Evolutionary conservation across 495 filamentous ascomycete genomes (phyloP).

Genomic region (Achaetomiella virescens): DNA sequence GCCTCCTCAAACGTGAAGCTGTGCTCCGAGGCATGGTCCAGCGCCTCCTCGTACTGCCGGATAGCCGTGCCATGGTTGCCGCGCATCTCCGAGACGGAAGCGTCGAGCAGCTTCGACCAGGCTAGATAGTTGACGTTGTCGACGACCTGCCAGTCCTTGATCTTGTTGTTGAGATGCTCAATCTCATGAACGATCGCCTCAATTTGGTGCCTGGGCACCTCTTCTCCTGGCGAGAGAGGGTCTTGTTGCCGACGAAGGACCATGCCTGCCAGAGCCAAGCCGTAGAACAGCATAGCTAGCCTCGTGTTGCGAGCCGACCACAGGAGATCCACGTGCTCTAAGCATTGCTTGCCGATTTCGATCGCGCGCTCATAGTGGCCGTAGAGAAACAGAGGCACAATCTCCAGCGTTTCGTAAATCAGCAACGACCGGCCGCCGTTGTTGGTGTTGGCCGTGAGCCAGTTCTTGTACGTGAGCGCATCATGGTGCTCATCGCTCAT

Average conservation of each 20-base stretch:
- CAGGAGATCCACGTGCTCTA: conserved; percentile 52
- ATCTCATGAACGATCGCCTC: conserved; percentile 51
- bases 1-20: conserved; percentile 76
- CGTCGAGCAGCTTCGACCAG: conserved; percentile 70
- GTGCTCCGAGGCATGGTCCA: conserved; percentile 75
- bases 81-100: conserved; percentile 61
- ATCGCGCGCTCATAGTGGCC: conserved; percentile 67
- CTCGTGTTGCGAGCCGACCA: conserved; percentile 70
- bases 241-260: conserved; percentile 54
- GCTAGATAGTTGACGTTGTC: conserved; percentile 74
- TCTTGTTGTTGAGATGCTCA: conserved; percentile 49
- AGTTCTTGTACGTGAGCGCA: conserved; percentile 56
- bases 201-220: conserved; percentile 47
- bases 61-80: conserved; percentile 57
- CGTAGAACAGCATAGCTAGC: conserved; percentile 59
- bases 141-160: conserved; percentile 60
- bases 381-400: conserved; percentile 68
- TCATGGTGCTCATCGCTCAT: conserved; percentile 69
- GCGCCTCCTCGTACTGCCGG: conserved; percentile 62
- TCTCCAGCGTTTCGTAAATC: conserved; percentile 66
- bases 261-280: conserved; percentile 59
- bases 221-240: conserved; percentile 41
- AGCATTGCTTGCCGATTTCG: conserved; percentile 56
- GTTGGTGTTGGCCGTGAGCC: conserved; percentile 37
- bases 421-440: conserved; percentile 51